phyloP scores from a whole-genome alignment of 2,329 filamentous ascomycete genomes.

The Venturiaceae sp. region DNA sequence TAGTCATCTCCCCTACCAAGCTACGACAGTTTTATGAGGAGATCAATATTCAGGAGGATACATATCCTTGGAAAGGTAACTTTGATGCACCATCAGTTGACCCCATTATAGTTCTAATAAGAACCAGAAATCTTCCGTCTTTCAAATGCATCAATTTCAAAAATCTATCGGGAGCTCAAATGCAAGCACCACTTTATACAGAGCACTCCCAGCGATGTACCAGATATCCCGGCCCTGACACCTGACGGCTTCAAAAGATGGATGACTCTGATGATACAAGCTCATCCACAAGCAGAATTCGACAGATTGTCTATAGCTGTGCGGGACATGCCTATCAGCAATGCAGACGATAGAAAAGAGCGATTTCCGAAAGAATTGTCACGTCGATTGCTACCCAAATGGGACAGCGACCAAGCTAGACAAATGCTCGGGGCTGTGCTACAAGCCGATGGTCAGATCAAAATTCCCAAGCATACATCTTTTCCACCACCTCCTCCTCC shows the following conservation, averaged over 20 bases:
- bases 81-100: conserved; percentile 6
- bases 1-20: conserved; percentile 69
- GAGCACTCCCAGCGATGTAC: conserved; percentile 28
- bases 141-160: conserved; percentile 29
- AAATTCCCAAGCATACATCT: conserved; percentile 22
- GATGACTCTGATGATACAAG: conserved; percentile 62
- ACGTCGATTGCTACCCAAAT: conserved; percentile 58
- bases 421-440: conserved; percentile 53
- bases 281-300: conserved; percentile 67
- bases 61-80: conserved; percentile 59
- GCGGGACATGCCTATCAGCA: conserved; percentile 59
- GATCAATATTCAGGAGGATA: conserved; percentile 54
- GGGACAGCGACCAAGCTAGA: conserved; percentile 46
- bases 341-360: conserved; percentile 54
- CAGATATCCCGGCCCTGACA: conserved; percentile 35
- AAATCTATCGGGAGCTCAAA: conserved; percentile 29
- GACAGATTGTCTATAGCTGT: conserved; percentile 60
- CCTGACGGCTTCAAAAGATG: conserved; percentile 44
- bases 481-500: conserved; percentile 21
- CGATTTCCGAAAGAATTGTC: conserved; percentile 72
- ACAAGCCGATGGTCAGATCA: conserved; percentile 17
- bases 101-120: not conserved
- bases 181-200: conserved; percentile 41
- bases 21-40: conserved; percentile 64
- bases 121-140: not conserved